Evolutionary conservation across 352 stramenopile genomes (phyloP).

Genomic region (Phytophthora vignae): DNA sequence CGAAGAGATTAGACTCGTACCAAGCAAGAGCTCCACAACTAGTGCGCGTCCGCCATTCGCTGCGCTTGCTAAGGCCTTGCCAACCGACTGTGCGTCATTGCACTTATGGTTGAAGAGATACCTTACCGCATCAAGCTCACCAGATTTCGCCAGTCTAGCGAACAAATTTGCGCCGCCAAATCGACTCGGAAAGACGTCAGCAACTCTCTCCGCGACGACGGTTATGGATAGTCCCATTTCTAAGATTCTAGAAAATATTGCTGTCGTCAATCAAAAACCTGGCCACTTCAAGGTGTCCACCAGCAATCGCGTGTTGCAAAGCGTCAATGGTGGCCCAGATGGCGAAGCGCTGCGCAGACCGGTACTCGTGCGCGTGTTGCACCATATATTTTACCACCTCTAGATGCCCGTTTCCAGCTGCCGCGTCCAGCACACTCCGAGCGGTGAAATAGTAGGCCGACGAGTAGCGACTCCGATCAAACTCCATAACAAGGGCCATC

Average conservation of each 20-base stretch:
- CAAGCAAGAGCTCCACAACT: background rate
- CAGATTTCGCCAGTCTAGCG: background rate
- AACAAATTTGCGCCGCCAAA: background rate
- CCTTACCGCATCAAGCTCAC: background rate
- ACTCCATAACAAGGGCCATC: background rate
- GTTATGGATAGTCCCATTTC: too few species aligned
- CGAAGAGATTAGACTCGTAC: background rate
- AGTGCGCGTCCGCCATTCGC: background rate
- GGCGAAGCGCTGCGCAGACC: background rate
- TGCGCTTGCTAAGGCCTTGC: background rate
- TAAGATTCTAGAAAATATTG: background rate
- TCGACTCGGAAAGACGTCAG: background rate
- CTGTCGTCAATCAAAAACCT: background rate
- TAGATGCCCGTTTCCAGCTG: background rate
- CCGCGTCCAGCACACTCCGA: background rate
- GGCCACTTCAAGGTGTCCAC: constrained; percentile 37
- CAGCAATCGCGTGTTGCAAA: background rate
- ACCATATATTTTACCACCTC: background rate
- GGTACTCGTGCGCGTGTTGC: background rate
- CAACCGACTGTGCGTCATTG: background rate
- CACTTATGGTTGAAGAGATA: background rate
- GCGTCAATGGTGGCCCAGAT: background rate
- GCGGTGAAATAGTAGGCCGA: background rate
- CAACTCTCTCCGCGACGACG: background rate
- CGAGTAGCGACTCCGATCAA: background rate